These are phyloP conservation scores for Salvia sclarea DNA, from an alignment of 305 asterid species.

Conservation along the genomic window DNA sequence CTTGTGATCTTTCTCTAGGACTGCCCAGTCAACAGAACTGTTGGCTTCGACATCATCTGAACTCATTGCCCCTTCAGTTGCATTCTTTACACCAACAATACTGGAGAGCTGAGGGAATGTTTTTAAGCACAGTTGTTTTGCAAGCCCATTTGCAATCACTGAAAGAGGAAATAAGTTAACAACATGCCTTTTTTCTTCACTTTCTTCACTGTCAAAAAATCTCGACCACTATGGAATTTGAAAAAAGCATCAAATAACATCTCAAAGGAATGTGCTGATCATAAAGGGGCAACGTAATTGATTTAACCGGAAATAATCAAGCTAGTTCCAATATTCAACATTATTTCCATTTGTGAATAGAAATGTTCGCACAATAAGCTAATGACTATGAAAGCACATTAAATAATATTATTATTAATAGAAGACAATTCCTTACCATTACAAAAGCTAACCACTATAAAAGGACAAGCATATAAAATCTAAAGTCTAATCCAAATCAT, in stretches of 20 bases:
- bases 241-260: not conserved
- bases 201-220: not conserved
- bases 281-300: not conserved
- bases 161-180: constrained; percentile 32
- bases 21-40: constrained; percentile 37
- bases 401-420: too few species aligned
- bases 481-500: not conserved
- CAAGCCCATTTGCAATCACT: constrained; percentile 63
- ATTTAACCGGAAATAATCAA: not conserved
- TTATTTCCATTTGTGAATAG: not conserved
- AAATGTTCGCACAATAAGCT: not conserved
- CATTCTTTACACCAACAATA: constrained; percentile 37
- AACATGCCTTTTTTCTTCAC: not conserved
- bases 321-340: not conserved
- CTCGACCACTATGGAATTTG: not conserved
- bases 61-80: constrained; percentile 27
- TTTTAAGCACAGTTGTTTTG: constrained; percentile 57
- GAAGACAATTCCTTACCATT: too few species aligned
- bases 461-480: not conserved
- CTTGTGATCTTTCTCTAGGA: constrained; percentile 52
- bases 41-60: constrained; percentile 35
- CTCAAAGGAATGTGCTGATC: not conserved
- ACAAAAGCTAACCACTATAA: not conserved
- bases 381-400: not conserved
- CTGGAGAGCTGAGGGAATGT: constrained; percentile 61